These are phyloP conservation scores for Thalassiosira mediterranea DNA, from an alignment of 352 stramenopile genomes.

Conservation along the genomic window DNA sequence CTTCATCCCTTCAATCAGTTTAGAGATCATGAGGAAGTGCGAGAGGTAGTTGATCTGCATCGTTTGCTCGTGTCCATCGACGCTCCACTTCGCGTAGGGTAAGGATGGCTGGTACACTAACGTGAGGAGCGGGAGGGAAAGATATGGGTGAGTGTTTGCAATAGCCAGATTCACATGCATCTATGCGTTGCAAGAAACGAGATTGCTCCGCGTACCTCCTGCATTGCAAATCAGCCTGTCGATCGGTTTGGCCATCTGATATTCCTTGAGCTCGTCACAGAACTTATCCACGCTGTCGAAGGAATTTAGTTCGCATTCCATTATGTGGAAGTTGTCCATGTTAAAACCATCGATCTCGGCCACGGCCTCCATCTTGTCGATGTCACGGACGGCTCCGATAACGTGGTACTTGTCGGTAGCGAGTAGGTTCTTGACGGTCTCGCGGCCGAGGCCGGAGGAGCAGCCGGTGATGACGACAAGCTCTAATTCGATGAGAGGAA, in stretches of 20 bases:
- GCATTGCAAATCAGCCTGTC: conserved; percentile 89
- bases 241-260: conserved; percentile 76
- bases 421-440: conserved; percentile 80
- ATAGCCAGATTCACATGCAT: no score
- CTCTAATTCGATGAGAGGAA: conserved; percentile 52
- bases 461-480: conserved; percentile 86
- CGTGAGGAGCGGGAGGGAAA: not conserved
- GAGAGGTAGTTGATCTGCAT: conserved; percentile 89
- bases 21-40: conserved; percentile 87
- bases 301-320: conserved; percentile 88
- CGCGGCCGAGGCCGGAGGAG: conserved; percentile 85
- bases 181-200: conserved; percentile 9
- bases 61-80: conserved; percentile 87
- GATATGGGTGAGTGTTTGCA: not conserved
- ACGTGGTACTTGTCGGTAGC: conserved; percentile 85
- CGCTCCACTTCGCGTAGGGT: conserved; percentile 83
- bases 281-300: conserved; percentile 87
- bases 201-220: conserved; percentile 41
- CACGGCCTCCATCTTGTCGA: conserved; percentile 87
- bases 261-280: conserved; percentile 83
- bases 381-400: conserved; percentile 85
- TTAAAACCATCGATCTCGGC: conserved; percentile 85
- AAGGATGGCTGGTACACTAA: conserved; percentile 87
- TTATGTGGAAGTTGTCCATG: conserved; percentile 84
- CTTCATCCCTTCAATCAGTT: conserved; percentile 75